Conservation (phyloP, 495 filamentous ascomycete species). For the Penicillium lividum region DNA sequence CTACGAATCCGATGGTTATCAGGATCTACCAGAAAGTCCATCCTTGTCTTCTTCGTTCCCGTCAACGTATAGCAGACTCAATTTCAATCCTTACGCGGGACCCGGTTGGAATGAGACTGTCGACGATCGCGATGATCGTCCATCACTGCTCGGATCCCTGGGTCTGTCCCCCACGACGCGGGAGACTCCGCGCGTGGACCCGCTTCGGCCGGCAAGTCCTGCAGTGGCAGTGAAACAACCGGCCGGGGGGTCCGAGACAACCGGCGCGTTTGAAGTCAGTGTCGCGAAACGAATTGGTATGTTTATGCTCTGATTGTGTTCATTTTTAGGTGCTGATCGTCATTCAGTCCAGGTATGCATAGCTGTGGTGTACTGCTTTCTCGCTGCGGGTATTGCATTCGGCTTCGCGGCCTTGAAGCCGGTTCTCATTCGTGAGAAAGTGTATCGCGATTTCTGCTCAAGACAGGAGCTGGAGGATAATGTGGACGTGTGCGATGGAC, state of each 20-base stretch:
- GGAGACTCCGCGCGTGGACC: slow-evolving; percentile 17
- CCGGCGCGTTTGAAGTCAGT: slow-evolving; percentile 70
- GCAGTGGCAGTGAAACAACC: slow-evolving; percentile 15
- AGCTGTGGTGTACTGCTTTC: slow-evolving; percentile 78
- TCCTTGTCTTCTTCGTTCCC: slow-evolving; percentile 45
- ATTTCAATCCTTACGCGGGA: slow-evolving; percentile 49
- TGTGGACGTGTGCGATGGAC: slow-evolving; percentile 66
- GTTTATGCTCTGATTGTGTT: slow-evolving; percentile 16
- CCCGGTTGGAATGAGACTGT: slow-evolving; percentile 39
- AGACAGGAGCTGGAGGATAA: slow-evolving; percentile 57
- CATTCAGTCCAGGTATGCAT: slow-evolving; percentile 43
- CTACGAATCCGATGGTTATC: slow-evolving; percentile 31
- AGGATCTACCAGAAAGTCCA: slow-evolving; percentile 37
- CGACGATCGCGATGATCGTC: slow-evolving; percentile 35
- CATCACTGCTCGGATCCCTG: slow-evolving; percentile 25
- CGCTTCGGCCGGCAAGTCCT: slow-evolving; percentile 13
- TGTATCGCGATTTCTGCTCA: slow-evolving; percentile 63
- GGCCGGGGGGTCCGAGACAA: slow-evolving; percentile 40
- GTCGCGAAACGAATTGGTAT: slow-evolving; percentile 63
- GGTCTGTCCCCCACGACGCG: slow-evolving; percentile 26
- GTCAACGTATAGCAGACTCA: slow-evolving; percentile 42
- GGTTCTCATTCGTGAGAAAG: slow-evolving; percentile 63
- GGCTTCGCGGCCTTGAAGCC: slow-evolving; percentile 76
- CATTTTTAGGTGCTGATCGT: not conserved
- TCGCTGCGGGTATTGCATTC: slow-evolving; percentile 73